A percentile compares a stretch with the other conserved stretches of the same genome.
Conservation (phyloP, 371 early-diverging fungal species). For the Apophysomyces elegans region DNA sequence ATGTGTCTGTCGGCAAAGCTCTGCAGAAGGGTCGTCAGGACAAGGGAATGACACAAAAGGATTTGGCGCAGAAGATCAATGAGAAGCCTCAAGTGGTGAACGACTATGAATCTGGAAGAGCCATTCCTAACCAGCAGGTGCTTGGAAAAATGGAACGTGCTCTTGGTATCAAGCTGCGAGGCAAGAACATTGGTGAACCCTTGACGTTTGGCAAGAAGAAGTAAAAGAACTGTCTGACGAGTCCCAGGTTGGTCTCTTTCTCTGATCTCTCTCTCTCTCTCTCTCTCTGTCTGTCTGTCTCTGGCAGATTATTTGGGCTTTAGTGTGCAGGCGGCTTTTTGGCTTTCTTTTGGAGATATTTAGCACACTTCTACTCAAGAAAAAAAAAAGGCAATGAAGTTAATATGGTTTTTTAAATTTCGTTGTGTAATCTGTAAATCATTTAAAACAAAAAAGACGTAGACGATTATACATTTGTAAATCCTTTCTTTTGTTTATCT, state of each 20-base stretch:
- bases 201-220: conserved; percentile 72
- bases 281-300: neutral
- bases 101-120: conserved; percentile 91
- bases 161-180: conserved; percentile 90
- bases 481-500: neutral
- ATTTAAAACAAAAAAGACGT: conserved; percentile 9
- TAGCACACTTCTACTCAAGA: neutral
- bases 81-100: conserved; percentile 84
- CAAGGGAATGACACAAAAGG: conserved; percentile 88
- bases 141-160: conserved; percentile 90
- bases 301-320: neutral
- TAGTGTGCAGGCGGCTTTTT: neutral
- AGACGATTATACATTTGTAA: conserved; percentile 7
- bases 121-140: conserved; percentile 92
- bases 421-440: conserved; percentile 8
- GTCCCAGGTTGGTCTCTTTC: no score
- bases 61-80: conserved; percentile 81
- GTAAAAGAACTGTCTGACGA: conserved; percentile 23
- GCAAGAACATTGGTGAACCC: conserved; percentile 82
- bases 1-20: conserved; percentile 81
- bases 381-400: conserved; percentile 2
- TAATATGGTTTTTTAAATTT: neutral
- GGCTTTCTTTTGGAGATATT: neutral
- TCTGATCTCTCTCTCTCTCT: no score
- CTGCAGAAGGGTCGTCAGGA: conserved; percentile 83